Conservation (phyloP, 495 filamentous ascomycete genomes). For the Hypoxylon cercidicola region DNA sequence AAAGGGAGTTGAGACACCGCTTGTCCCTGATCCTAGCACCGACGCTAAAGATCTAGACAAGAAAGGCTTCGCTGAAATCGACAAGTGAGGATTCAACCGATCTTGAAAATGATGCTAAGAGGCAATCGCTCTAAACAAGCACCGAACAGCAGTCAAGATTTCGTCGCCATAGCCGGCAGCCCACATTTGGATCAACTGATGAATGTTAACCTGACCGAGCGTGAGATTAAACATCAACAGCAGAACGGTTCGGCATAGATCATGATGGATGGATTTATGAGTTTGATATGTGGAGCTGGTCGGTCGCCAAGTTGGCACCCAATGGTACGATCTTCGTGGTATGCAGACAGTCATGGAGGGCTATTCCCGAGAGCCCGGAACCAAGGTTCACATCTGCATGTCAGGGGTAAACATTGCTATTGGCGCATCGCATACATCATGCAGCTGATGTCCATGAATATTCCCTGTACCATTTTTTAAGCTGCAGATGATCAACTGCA, state of each 20-base stretch:
- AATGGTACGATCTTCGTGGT: not conserved
- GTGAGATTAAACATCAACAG: not conserved
- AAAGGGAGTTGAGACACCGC: constrained; percentile 47
- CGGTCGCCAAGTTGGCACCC: constrained; percentile 5
- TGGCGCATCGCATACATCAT: constrained; percentile 5
- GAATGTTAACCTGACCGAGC: not conserved
- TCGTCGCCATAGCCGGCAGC: no score
- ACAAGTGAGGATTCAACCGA: constrained; percentile 12
- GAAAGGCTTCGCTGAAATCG: constrained; percentile 69
- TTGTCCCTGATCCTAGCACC: constrained; percentile 59
- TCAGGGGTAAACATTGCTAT: not conserved
- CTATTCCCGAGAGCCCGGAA: constrained; percentile 20
- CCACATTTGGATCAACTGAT: not conserved
- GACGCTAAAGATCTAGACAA: constrained; percentile 65
- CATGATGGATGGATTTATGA: not conserved
- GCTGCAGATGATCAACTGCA: constrained; percentile 2
- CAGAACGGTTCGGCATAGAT: constrained; percentile 1
- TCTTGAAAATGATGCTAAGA: no score
- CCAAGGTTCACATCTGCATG: constrained; percentile 17
- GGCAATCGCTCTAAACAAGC: not conserved
- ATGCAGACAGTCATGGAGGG: not conserved
- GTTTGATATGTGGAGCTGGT: constrained; percentile 1
- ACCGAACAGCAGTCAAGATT: not conserved
- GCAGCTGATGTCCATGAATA: not conserved
- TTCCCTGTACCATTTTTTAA: not conserved